These are phyloP conservation scores for Candida wancherniae DNA, from an alignment of 805 yeast genomes.

Conservation along the genomic window DNA sequence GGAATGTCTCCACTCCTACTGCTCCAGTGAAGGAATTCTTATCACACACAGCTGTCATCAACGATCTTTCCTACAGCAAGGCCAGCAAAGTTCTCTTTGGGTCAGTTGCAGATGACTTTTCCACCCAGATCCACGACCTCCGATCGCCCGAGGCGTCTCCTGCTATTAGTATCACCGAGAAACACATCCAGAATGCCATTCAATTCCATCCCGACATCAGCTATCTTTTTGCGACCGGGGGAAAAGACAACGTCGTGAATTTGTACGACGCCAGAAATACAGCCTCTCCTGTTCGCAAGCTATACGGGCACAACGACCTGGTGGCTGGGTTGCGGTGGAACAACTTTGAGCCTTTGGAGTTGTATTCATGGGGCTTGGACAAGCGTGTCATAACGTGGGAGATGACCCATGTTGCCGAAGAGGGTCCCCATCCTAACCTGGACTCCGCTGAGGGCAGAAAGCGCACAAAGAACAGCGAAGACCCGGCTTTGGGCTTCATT, in stretches of 20 bases:
- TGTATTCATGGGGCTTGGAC: slow-evolving; percentile 61
- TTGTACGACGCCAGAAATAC: slow-evolving; percentile 73
- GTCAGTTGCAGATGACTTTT: slow-evolving; percentile 65
- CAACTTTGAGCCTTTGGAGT: slow-evolving; percentile 41
- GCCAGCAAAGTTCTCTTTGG: slow-evolving; percentile 48
- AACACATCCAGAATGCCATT: slow-evolving; percentile 62
- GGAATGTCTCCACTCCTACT: slow-evolving; percentile 50
- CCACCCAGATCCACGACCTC: slow-evolving; percentile 58
- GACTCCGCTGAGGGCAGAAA: slow-evolving; percentile 41
- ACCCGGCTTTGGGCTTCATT: slow-evolving; percentile 72
- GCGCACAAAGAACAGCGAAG: slow-evolving; percentile 49
- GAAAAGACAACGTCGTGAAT: slow-evolving; percentile 68
- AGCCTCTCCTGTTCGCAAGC: slow-evolving; percentile 51
- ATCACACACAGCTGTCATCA: slow-evolving; percentile 55
- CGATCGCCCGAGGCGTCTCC: slow-evolving; percentile 36
- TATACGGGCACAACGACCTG: slow-evolving; percentile 59
- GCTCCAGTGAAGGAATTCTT: slow-evolving; percentile 47
- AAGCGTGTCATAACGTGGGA: slow-evolving; percentile 76
- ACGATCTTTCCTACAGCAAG: slow-evolving; percentile 59
- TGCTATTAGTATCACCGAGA: slow-evolving; percentile 40
- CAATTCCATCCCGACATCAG: slow-evolving; percentile 56
- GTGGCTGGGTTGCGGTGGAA: slow-evolving; percentile 44
- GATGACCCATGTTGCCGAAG: slow-evolving; percentile 52
- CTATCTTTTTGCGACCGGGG: slow-evolving; percentile 67
- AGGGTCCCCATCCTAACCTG: slow-evolving; percentile 34